A percentile compares a stretch with the other conserved stretches of the same genome.
Evolutionary conservation across 1,284 basidiomycete species (phyloP).

Genomic region (Naganishia sp.): DNA sequence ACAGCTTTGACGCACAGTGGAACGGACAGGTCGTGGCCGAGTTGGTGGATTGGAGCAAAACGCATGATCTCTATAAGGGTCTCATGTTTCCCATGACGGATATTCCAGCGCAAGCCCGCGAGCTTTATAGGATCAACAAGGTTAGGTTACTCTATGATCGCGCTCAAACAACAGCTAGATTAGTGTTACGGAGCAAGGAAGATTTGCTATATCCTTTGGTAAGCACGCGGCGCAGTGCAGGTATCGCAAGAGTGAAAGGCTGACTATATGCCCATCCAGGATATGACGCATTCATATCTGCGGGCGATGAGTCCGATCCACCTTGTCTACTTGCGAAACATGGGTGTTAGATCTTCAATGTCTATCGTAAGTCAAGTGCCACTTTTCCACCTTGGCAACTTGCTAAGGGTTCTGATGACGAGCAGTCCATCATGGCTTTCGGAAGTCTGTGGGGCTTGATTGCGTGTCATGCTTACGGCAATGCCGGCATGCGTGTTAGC

Average conservation of each 20-base stretch:
- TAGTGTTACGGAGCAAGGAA: slow-evolving; percentile 67
- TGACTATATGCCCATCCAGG: slow-evolving; percentile 47
- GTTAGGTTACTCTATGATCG: slow-evolving; percentile 80
- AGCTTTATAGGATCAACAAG: slow-evolving; percentile 67
- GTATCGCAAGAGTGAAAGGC: too few species aligned
- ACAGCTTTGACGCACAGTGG: slow-evolving; percentile 63
- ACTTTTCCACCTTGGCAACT: neutral
- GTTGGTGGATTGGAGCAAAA: slow-evolving; percentile 77
- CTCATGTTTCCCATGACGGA: slow-evolving; percentile 63
- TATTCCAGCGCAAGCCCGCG: slow-evolving; percentile 62
- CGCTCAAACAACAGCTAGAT: slow-evolving; percentile 71
- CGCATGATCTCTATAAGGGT: slow-evolving; percentile 75
- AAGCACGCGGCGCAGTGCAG: slow-evolving; percentile 33
- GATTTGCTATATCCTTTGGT: slow-evolving; percentile 73
- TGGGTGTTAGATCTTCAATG: slow-evolving; percentile 80
- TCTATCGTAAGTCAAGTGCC: slow-evolving; percentile 63
- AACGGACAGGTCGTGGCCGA: slow-evolving; percentile 76
- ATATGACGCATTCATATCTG: slow-evolving; percentile 85
- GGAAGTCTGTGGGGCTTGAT: slow-evolving; percentile 82
- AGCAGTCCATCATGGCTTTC: slow-evolving; percentile 77
- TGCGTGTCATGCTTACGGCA: slow-evolving; percentile 78
- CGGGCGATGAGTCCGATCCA: slow-evolving; percentile 90
- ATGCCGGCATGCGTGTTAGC: slow-evolving; percentile 75
- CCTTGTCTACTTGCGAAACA: slow-evolving; percentile 66
- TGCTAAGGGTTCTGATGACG: neutral